Conservation (phyloP, 2,329 filamentous ascomycete genomes). For the Colletotrichum viniferum region DNA sequence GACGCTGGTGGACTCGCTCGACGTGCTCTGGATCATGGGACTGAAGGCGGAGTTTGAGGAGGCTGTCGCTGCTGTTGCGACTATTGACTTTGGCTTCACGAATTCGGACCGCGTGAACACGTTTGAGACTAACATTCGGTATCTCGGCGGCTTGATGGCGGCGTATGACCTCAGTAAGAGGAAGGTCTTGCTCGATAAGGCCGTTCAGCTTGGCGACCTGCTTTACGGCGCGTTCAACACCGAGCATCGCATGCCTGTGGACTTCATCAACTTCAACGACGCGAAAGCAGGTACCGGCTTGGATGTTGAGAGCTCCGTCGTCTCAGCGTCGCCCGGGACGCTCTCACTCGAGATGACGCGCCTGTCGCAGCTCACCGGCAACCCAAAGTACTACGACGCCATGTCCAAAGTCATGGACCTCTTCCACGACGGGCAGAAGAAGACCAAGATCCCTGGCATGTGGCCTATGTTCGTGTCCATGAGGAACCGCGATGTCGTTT, state of each 20-base stretch:
- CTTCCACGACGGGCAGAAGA: constrained; percentile 67
- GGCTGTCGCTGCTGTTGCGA: constrained; percentile 45
- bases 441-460: constrained; percentile 72
- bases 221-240: constrained; percentile 72
- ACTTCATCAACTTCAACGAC: constrained; percentile 48
- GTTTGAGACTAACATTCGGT: constrained; percentile 75
- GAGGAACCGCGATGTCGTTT: constrained; percentile 49
- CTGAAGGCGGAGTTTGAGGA: constrained; percentile 54
- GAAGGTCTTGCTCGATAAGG: constrained; percentile 62
- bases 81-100: constrained; percentile 53
- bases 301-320: constrained; percentile 38
- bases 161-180: constrained; percentile 70
- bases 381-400: constrained; percentile 77
- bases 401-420: constrained; percentile 70
- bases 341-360: constrained; percentile 76
- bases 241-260: constrained; percentile 65
- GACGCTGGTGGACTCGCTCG: constrained; percentile 50
- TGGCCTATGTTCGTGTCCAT: constrained; percentile 72
- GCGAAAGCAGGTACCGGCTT: constrained; percentile 41
- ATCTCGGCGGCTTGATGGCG: constrained; percentile 70
- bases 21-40: constrained; percentile 61
- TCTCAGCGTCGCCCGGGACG: constrained; percentile 60
- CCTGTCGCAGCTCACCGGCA: constrained; percentile 73
- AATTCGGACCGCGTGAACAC: constrained; percentile 51
- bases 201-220: constrained; percentile 66